Base-by-base conservation (phyloP, 441 rosid species). In the Croton laevigatus region DNA sequence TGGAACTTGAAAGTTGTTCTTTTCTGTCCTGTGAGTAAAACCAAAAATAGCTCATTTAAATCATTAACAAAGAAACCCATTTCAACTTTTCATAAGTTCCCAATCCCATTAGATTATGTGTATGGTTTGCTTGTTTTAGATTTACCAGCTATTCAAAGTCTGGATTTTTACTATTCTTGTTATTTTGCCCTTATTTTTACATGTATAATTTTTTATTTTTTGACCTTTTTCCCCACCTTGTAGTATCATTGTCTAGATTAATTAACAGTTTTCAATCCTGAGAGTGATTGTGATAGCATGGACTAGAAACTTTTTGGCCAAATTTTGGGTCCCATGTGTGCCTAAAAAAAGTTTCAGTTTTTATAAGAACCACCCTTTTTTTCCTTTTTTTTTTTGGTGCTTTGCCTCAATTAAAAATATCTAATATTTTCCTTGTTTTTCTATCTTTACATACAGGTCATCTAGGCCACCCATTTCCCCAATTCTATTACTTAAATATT, bases 241-340 rank as follows among this genome's bases (percentile, higher is more conserved):
- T 27, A 52, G 40, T 20, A 72, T 72, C 59, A 27, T 53, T 66
- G 62, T 63, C 73, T 55, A 54, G 22, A 62, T 27, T 27, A 57
- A 44, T 69, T 45, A 70, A 8, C 20, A 65, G 45, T 66, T 27
- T 71, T 20, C 23, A 61, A 10, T 27, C n/a, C 61, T 78, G 85
- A 81, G 75, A 77, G 80, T 59, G 79, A 72, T 68, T 68, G 69
- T 66, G 20, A 27, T 52, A 71, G 67, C 59, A 44, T 11, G 46
- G 42, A 38, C 70, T 49, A 54, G 55, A 52, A 55, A 66, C 48
- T 70, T 45, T 65, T 61, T 76, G 71, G 61, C 80, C 63, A 32
- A 70, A 66, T 81, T 75, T 58, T 81, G 87, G 93, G 89, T 76
- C 90, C 88, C 91, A 79, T 80, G 13, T 42, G 59, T 34, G 71